Percentiles rank a stretch among this genome's conserved stretches.
Evolutionary conservation across 768 basidiomycete species (phyloP).

Genomic region (Tricholoma terreum): DNA sequence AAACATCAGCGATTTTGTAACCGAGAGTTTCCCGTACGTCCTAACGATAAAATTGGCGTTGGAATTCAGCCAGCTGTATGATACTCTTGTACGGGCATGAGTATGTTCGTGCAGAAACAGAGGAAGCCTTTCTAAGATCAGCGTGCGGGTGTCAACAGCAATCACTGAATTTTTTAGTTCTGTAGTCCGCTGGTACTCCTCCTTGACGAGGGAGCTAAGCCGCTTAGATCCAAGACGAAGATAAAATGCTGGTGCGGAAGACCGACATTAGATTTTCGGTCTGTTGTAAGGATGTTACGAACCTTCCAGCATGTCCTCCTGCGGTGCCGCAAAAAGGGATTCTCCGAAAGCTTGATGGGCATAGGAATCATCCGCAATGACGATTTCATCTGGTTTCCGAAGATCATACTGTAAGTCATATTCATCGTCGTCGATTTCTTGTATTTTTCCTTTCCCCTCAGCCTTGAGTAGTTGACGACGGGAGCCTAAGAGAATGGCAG

Average conservation of each 20-base stretch:
- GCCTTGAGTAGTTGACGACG: slow-evolving; percentile 49
- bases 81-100: slow-evolving; percentile 57
- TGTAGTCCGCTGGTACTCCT: slow-evolving; percentile 63
- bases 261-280: background rate
- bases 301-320: slow-evolving; percentile 92
- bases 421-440: slow-evolving; percentile 65
- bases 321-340: slow-evolving; percentile 72
- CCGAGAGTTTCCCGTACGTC: slow-evolving; percentile 59
- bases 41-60: slow-evolving; percentile 68
- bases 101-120: slow-evolving; percentile 90
- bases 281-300: background rate
- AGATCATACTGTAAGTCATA: slow-evolving; percentile 75
- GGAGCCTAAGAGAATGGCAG: slow-evolving; percentile 72
- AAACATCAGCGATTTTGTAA: slow-evolving; percentile 58
- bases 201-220: slow-evolving; percentile 70
- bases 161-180: slow-evolving; percentile 49
- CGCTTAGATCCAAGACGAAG: slow-evolving; percentile 67
- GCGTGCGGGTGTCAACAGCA: slow-evolving; percentile 49
- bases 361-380: slow-evolving; percentile 86
- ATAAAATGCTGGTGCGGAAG: slow-evolving; percentile 60
- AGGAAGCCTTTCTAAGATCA: slow-evolving; percentile 82
- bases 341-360: slow-evolving; percentile 77
- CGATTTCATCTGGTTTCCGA: slow-evolving; percentile 62
- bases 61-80: slow-evolving; percentile 63
- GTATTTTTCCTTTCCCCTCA: slow-evolving; percentile 24